Base-by-base conservation (phyloP, 345 rosid genomes). In the Brassica cretica region DNA sequence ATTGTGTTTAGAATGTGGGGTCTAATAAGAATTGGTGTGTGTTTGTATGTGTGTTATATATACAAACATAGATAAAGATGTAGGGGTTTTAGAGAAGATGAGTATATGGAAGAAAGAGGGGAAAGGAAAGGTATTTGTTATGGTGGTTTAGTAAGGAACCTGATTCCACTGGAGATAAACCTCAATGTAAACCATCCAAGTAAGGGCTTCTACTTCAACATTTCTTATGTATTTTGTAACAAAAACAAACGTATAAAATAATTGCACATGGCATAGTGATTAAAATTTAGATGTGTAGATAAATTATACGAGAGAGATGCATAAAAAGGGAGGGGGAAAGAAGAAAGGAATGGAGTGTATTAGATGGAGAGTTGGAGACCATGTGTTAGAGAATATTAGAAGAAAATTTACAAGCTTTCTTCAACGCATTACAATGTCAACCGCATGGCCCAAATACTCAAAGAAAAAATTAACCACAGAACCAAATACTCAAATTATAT, bases 111-210 rank as follows among this genome's bases (percentile, higher is more conserved):
- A 63, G 69, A 41, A 66, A 73, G 82, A 74, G 77, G 81, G 79
- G 69, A 68, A 86, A 84, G 76, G 86, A 73, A 77, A 79, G 82
- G 90, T 70, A 83, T 87, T 74, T 71, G 67, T 33, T 33, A 64
- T 71, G 58, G 78, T 76, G 69, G 67, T 72, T 81, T 71, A 56
- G 64, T 60, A 86, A 88, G 69, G 19, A 86, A 85, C 82, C 39
- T 61, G 90, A 85, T 87, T 84, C 91, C 73, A 74, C 68, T 64
- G 39, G 55, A 73, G 81, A 55, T 67, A 67, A 66, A 72, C 67
- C 74, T 75, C 64, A 55, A 71, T 77, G 9, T 60, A 68, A 75
- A 64, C 78, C 74, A 61, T 68, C 82, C 35, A 12, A 71, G 37
- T 10, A 76, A 53, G 32, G 44, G 29, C 41, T 70, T 37, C 4